These are phyloP conservation scores for Plasmodium yoelii DNA, from an alignment of 169 alveolate species.

Conservation along the genomic window DNA sequence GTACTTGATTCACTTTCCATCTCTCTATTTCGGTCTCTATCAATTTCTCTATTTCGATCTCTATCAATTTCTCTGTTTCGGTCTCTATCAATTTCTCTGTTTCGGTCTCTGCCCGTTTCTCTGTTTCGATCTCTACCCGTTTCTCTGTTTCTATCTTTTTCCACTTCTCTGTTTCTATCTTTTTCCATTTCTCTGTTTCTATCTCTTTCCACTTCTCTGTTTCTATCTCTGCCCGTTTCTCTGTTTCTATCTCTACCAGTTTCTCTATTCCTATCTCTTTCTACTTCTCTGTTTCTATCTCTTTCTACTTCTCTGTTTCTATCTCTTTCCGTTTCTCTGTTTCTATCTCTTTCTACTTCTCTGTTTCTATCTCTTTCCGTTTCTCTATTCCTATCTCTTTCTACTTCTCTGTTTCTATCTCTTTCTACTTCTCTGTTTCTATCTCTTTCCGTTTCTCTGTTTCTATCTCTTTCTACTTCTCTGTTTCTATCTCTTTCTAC, in stretches of 20 bases:
- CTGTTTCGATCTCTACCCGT: conserved; percentile 14
- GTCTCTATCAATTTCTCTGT: conserved; percentile 17
- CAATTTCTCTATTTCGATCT: conserved; percentile 11
- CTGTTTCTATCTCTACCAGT: conserved; percentile 12
- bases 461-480: conserved; percentile 5
- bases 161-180: neutral
- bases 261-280: neutral
- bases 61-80: conserved; percentile 20
- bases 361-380: neutral
- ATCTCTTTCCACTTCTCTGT: conserved; percentile 5
- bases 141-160: conserved; percentile 8
- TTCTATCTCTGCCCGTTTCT: conserved; percentile 23
- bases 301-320: conserved; percentile 3
- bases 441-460: neutral
- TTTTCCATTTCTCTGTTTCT: conserved; percentile 18
- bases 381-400: conserved; percentile 3
- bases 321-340: conserved; percentile 11
- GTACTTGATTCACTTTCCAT: conserved; percentile 9
- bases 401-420: conserved; percentile 13
- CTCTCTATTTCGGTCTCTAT: neutral
- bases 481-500: neutral
- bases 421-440: conserved; percentile 4
- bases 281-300: neutral
- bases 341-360: conserved; percentile 17
- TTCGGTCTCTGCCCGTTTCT: neutral